Base-by-base conservation (phyloP, 805 yeast species). In the Candida orba region DNA sequence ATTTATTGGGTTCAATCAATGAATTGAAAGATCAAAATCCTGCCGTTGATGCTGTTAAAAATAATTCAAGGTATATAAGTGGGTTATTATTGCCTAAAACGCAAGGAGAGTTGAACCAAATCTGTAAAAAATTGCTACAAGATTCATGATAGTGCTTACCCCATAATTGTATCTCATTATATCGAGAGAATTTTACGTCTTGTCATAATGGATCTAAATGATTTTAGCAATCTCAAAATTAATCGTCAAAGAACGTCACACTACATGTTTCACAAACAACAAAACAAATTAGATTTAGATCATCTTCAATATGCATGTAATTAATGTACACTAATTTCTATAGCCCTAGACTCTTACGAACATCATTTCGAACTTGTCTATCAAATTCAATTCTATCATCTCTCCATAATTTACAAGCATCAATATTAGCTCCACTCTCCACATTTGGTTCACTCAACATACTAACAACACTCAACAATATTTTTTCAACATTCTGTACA, bases 391-490 rank as follows among this genome's bases (percentile, higher is more conserved):
- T 75, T 45, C 90, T 73, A 61, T 87, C 71, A 52, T 87, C 95
- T 63, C 99, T 75, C 95, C 96, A 91, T 49, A 93, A 72, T 63
- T 89, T 89, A 54, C 77, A 71, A 10, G 84, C 84, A 52, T 78
- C 84, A 42, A 79, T 74, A 56, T 93, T 88, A 40, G 99, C 99
- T 10, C 97, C 98, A 55, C 95, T 84, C 63, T 91, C 97, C 29
- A 86, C 83, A 59, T 93, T 93, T 3, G 99, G 98, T 64, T 93
- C 96, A 23, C 97, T 95, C 48, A 93, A 72, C 97, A 93, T 90
- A 57, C 95, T 85, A 74, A 90, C 79, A 20, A 93, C 98, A 63
- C 95, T 84, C 46, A 93, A 66, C 48, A 93, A 69, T 48, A 93
- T 93, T 73, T 93, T 93, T 66, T 93, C 99, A n/a, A 93, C 90